A percentile compares a stretch with the other conserved stretches of the same genome.
Conservation (phyloP, 805 yeast genomes). For the Candida vaughaniae region DNA sequence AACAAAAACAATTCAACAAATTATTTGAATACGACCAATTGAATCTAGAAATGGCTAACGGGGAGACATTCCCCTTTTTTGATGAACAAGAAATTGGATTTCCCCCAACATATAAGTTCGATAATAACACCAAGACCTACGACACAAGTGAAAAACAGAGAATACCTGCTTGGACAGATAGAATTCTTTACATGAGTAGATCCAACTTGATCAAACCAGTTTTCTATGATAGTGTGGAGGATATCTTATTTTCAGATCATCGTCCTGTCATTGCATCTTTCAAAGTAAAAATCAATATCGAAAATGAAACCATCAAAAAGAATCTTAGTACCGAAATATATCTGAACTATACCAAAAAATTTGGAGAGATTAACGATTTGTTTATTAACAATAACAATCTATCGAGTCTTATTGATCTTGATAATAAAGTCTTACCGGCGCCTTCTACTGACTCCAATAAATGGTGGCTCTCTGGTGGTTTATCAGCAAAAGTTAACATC, state of each 20-base stretch:
- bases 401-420: conserved; percentile 6
- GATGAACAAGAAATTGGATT: conserved; percentile 78
- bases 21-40: conserved; percentile 78
- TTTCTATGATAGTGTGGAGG: conserved; percentile 57
- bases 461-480: conserved; percentile 92
- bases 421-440: conserved; percentile 60
- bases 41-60: conserved; percentile 64
- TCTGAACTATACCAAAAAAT: conserved; percentile 47
- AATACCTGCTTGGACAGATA: conserved; percentile 97
- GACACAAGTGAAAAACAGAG: conserved; percentile 92
- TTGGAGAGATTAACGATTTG: conserved; percentile 43
- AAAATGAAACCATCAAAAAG: conserved; percentile 61
- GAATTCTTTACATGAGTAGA: conserved; percentile 62
- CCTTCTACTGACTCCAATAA: conserved; percentile 80
- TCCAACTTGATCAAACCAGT: conserved; percentile 59
- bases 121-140: conserved; percentile 76
- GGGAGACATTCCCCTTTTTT: conserved; percentile 78
- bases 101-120: conserved; percentile 92
- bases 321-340: conserved; percentile 59
- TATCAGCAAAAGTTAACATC: conserved; percentile 65
- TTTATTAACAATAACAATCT: conserved; percentile 25
- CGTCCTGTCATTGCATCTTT: conserved; percentile 82
- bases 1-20: conserved; percentile 44
- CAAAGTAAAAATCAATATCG: conserved; percentile 58
- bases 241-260: conserved; percentile 78